Conservation (phyloP, 2,329 filamentous ascomycete species). For the Balansia obtecta region DNA sequence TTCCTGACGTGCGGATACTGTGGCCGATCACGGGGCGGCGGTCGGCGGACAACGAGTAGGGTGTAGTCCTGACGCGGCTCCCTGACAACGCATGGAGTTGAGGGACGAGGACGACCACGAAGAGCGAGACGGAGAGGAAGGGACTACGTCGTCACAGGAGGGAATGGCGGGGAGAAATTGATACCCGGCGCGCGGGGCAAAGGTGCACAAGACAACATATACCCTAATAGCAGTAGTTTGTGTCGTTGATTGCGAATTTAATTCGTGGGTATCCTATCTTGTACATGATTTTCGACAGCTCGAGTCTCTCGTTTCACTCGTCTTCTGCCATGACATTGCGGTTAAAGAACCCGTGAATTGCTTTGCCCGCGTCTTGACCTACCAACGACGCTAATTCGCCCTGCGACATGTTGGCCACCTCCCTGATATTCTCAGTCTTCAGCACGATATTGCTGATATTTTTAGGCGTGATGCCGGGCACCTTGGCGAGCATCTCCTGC, state of each 20-base stretch:
- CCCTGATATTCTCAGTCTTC: conserved; percentile 62
- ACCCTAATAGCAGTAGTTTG: not conserved
- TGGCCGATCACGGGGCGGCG: conserved; percentile 11
- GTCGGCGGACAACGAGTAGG: conserved; percentile 11
- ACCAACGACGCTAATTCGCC: conserved; percentile 62
- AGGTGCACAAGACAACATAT: conserved; percentile 4
- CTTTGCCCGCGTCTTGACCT: conserved; percentile 60
- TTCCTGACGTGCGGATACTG: conserved; percentile 46
- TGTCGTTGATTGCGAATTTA: not conserved
- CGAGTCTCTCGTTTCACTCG: conserved; percentile 10
- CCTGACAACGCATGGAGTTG: not conserved
- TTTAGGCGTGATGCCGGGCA: conserved; percentile 75
- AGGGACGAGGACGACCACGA: not conserved
- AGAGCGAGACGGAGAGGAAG: not conserved
- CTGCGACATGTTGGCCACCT: conserved; percentile 76
- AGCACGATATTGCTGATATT: conserved; percentile 62
- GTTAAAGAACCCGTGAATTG: conserved; percentile 73
- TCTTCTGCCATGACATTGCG: conserved; percentile 44
- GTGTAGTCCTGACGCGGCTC: conserved; percentile 8
- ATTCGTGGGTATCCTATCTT: conserved; percentile 6
- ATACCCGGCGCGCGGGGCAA: not conserved
- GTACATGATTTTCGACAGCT: not conserved
- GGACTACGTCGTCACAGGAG: not conserved
- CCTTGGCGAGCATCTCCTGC: conserved; percentile 76
- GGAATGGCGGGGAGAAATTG: not conserved